Evolutionary conservation across 2,329 filamentous ascomycete species (phyloP).

Genomic region (Aspergillus calidoustus): DNA sequence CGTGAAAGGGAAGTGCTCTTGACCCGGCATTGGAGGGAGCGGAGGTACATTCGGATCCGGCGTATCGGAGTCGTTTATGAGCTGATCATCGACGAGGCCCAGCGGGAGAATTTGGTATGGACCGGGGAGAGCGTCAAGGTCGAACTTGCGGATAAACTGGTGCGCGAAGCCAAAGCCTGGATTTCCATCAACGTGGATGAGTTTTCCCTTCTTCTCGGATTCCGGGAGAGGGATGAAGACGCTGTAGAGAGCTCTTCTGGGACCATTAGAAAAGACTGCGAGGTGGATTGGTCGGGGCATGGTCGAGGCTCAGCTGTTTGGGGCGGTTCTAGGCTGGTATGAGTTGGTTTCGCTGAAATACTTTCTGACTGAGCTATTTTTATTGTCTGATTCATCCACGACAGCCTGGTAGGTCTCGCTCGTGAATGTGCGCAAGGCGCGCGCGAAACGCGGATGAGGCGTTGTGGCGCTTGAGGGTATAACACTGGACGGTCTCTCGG

Average conservation of each 20-base stretch:
- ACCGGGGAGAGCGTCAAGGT: neutral
- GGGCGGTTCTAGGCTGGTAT: neutral
- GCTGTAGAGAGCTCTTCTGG: neutral
- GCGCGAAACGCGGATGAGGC: neutral
- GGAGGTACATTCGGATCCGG: neutral
- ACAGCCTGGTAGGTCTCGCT: neutral
- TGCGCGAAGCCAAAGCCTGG: constrained; percentile 14
- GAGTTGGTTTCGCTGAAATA: too few relatives aligned
- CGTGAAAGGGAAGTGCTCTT: neutral
- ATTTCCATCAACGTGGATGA: constrained; percentile 21
- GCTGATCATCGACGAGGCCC: neutral
- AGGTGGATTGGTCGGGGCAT: constrained; percentile 11
- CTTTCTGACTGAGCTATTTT: neutral
- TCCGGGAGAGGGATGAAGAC: constrained; percentile 26
- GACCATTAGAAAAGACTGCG: constrained; percentile 11
- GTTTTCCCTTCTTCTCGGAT: constrained; percentile 12
- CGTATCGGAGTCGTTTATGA: neutral
- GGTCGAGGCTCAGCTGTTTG: neutral
- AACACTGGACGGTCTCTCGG: neutral
- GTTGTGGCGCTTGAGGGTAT: neutral
- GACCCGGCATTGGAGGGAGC: neutral
- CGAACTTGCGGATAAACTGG: neutral
- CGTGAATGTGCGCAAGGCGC: neutral
- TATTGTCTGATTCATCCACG: neutral
- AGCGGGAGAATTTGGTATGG: constrained; percentile 2